Evolutionary conservation across 257 asterid genomes (phyloP).

Genomic region (Solanum boliviense): DNA sequence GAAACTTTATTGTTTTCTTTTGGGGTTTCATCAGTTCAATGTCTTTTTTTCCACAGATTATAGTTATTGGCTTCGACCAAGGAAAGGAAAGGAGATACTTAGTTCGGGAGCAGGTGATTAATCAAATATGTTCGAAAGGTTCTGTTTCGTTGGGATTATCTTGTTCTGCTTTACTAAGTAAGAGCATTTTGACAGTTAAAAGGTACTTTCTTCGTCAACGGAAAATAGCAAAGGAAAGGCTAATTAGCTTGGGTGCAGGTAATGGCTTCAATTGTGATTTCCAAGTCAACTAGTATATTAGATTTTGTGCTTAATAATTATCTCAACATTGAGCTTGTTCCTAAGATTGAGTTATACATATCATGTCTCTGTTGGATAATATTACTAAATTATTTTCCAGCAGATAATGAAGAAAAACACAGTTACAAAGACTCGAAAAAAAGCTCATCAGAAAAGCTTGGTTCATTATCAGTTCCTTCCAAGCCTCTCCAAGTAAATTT

Average conservation of each 20-base stretch:
- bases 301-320: neutral
- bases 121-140: neutral
- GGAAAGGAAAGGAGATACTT: neutral
- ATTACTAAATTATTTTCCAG: neutral
- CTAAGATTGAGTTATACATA: neutral
- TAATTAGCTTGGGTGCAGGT: neutral
- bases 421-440: neutral
- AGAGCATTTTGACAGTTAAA: neutral
- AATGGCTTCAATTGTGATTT: neutral
- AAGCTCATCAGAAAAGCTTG: neutral
- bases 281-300: neutral
- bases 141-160: neutral
- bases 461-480: neutral
- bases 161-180: neutral
- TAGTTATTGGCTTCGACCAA: neutral
- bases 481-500: neutral
- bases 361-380: neutral
- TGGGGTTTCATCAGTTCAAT: neutral
- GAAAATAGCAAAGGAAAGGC: neutral
- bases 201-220: neutral
- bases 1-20: neutral
- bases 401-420: neutral
- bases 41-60: neutral
- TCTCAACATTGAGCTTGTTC: neutral
- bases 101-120: neutral